A percentile compares a stretch with the other conserved stretches of the same genome.
Evolutionary conservation across 2,329 filamentous ascomycete genomes (phyloP).

Genomic region (Hypoxylon sp.): DNA sequence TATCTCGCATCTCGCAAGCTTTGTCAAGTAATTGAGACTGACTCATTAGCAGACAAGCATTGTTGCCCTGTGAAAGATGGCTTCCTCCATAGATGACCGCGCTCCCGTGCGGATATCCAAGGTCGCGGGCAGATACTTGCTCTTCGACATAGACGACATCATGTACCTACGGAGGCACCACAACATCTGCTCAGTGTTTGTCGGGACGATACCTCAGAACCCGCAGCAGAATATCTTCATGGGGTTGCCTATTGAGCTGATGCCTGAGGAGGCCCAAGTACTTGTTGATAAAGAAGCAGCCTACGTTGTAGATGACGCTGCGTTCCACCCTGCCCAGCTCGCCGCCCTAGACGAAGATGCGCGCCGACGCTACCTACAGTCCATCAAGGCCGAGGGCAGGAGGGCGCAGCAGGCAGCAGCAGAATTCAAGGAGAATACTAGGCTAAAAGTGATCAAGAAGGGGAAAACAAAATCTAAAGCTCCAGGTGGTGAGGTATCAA

Average conservation of each 20-base stretch:
- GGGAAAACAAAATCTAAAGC: slow-evolving; percentile 35
- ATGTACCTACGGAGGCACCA: slow-evolving; percentile 83
- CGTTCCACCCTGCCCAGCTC: slow-evolving; percentile 77
- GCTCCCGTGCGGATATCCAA: slow-evolving; percentile 80
- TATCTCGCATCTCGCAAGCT: slow-evolving; percentile 34
- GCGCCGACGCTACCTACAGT: slow-evolving; percentile 75
- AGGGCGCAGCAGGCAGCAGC: slow-evolving; percentile 52
- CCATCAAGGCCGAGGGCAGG: slow-evolving; percentile 63
- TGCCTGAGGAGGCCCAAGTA: slow-evolving; percentile 88
- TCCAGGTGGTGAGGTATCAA: slow-evolving; percentile 15
- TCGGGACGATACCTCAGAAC: slow-evolving; percentile 90
- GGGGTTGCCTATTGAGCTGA: slow-evolving; percentile 88
- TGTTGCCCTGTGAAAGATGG: slow-evolving; percentile 37
- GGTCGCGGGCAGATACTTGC: slow-evolving; percentile 84
- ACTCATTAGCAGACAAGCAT: slow-evolving; percentile 37
- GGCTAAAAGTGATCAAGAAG: slow-evolving; percentile 25
- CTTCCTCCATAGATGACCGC: slow-evolving; percentile 32
- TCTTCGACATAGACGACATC: slow-evolving; percentile 89
- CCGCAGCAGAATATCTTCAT: slow-evolving; percentile 96
- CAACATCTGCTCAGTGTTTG: slow-evolving; percentile 87
- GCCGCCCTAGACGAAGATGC: slow-evolving; percentile 70
- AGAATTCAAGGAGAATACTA: slow-evolving; percentile 43
- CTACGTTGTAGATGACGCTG: slow-evolving; percentile 84
- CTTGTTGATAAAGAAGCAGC: slow-evolving; percentile 83
- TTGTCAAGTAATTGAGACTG: slow-evolving; percentile 33